A percentile compares a stretch with the other conserved stretches of the same genome.
Evolutionary conservation across 192 early-diverging fungal genomes (phyloP).

Genomic region (Backusella luteola): DNA sequence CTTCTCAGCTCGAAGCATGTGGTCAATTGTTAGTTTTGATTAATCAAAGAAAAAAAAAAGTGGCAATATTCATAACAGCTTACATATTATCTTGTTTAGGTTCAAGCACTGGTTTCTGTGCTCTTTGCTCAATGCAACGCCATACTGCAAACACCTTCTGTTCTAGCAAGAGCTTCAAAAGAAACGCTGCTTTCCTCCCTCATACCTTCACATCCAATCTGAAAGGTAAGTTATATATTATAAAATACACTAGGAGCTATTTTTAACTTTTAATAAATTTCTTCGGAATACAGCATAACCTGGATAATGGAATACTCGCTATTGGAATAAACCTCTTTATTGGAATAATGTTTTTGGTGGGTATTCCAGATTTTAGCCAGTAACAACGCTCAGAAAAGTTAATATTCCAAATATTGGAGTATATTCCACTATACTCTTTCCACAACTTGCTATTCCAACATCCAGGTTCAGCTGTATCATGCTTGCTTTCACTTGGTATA

Average conservation of each 20-base stretch:
- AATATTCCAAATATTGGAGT: too few relatives aligned
- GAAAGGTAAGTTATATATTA: conserved; percentile 41
- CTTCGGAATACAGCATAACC: not conserved
- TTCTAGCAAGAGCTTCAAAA: conserved; percentile 37
- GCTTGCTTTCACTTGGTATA: conserved; percentile 73
- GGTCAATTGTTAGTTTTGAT: conserved; percentile 48
- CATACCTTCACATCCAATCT: conserved; percentile 63
- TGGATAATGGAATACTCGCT: too few relatives aligned
- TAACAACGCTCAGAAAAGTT: too few relatives aligned
- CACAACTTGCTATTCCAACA: too few relatives aligned
- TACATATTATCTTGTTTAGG: conserved; percentile 25
- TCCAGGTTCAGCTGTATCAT: conserved; percentile 46
- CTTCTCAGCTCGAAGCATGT: conserved; percentile 60
- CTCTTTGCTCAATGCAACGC: conserved; percentile 68
- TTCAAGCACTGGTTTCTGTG: conserved; percentile 58
- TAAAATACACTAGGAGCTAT: too few relatives aligned
- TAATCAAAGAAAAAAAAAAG: not conserved
- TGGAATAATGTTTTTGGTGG: too few relatives aligned
- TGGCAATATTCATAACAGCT: not conserved
- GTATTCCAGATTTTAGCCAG: too few relatives aligned
- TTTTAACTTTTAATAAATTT: not conserved
- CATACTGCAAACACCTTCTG: conserved; percentile 61
- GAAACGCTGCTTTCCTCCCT: conserved; percentile 50
- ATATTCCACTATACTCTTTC: too few relatives aligned
- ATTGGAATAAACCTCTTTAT: too few relatives aligned